phyloP scores from a whole-genome alignment of 2,329 filamentous ascomycete species.

The Clarireedia hainanense region DNA sequence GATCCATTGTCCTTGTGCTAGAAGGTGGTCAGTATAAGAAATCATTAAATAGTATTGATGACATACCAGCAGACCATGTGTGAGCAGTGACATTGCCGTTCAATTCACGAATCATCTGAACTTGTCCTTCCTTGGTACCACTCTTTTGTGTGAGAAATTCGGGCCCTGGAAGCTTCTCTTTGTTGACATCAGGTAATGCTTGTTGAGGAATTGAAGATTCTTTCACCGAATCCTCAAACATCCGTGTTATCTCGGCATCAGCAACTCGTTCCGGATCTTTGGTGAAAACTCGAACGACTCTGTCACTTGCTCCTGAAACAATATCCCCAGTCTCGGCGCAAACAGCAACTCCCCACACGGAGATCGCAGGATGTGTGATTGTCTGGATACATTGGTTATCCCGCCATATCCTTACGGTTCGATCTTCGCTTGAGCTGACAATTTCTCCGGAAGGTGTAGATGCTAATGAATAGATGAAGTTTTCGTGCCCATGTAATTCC shows the following conservation, averaged over 20 bases:
- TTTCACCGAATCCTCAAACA: conserved; percentile 77
- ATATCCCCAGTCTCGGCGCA: conserved; percentile 82
- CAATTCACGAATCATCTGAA: conserved; percentile 79
- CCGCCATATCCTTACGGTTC: conserved; percentile 87
- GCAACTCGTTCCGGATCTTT: conserved; percentile 63
- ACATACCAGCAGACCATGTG: conserved; percentile 59
- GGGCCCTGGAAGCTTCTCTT: conserved; percentile 81
- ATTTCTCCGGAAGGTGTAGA: conserved; percentile 76
- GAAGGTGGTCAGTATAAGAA: conserved; percentile 8
- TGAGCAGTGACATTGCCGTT: conserved; percentile 81
- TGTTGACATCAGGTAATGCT: conserved; percentile 76
- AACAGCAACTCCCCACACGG: conserved; percentile 87
- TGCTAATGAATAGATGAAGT: conserved; percentile 84
- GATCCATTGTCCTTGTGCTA: conserved; percentile 64
- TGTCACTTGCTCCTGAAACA: conserved; percentile 86
- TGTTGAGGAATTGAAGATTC: conserved; percentile 82
- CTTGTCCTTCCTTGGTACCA: conserved; percentile 93
- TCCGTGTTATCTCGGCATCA: conserved; percentile 55
- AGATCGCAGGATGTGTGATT: conserved; percentile 94
- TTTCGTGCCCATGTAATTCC: conserved; percentile 81
- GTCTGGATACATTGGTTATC: conserved; percentile 81
- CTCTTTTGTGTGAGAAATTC: conserved; percentile 76
- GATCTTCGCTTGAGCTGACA: conserved; percentile 86
- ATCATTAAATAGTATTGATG: not conserved
- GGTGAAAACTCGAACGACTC: conserved; percentile 76